Evolutionary conservation across 2,329 filamentous ascomycete species (phyloP).

Genomic region (Neophaeococcomyces mojaviensis): DNA sequence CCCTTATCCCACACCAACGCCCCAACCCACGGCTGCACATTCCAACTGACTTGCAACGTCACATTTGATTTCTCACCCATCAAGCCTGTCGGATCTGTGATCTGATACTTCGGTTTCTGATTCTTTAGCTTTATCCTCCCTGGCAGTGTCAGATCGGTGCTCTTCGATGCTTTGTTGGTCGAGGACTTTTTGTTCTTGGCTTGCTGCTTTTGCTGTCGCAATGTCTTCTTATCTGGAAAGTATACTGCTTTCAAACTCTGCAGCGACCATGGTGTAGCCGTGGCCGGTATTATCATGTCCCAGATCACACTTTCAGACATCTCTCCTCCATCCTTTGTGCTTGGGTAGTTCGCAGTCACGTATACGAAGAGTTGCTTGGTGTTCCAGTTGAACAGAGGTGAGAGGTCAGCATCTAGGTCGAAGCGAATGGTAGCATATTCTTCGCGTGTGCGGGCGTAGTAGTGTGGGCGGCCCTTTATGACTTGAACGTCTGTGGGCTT

Average conservation of each 20-base stretch:
- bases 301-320: slow-evolving; percentile 77
- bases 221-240: slow-evolving; percentile 24
- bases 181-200: slow-evolving; percentile 18
- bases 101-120: slow-evolving; percentile 92
- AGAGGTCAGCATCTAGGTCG: slow-evolving; percentile 84
- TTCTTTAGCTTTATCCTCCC: slow-evolving; percentile 72
- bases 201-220: slow-evolving; percentile 19
- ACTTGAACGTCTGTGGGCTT: slow-evolving; percentile 74
- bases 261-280: slow-evolving; percentile 35
- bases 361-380: slow-evolving; percentile 98
- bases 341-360: slow-evolving; percentile 67
- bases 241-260: slow-evolving; percentile 31
- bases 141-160: slow-evolving; percentile 23
- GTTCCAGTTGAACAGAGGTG: slow-evolving; percentile 96
- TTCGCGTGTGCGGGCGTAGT: slow-evolving; percentile 86
- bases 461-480: slow-evolving; percentile 85
- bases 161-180: slow-evolving; percentile 21
- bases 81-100: slow-evolving; percentile 78
- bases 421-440: slow-evolving; percentile 95
- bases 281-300: slow-evolving; percentile 84
- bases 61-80: slow-evolving; percentile 68
- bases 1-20: slow-evolving; percentile 67
- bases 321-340: slow-evolving; percentile 24
- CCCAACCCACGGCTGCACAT: slow-evolving; percentile 96
- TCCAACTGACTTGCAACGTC: slow-evolving; percentile 78